phyloP scores from a whole-genome alignment of 805 yeast genomes.

The Kuraishia hungarica region DNA sequence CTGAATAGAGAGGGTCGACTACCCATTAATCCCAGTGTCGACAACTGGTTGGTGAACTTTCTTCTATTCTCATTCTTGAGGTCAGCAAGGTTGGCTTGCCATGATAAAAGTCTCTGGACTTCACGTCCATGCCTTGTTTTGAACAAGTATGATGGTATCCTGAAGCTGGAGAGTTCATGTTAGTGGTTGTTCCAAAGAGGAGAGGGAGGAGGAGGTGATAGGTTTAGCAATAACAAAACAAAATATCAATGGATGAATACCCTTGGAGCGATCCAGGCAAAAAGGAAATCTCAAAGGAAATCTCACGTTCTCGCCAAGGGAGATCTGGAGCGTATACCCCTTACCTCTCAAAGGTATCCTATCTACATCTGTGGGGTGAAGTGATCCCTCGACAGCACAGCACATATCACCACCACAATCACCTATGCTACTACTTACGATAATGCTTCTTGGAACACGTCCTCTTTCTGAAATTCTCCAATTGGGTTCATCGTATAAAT shows the following conservation, averaged over 20 bases:
- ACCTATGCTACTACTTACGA: background rate
- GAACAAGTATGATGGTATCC: background rate
- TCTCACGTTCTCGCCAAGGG: no score
- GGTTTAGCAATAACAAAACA: no score
- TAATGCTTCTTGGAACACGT: background rate
- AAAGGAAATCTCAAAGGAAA: no score
- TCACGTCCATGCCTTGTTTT: background rate
- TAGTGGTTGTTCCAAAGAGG: no score
- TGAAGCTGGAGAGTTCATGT: background rate
- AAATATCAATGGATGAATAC: no score
- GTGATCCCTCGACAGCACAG: background rate
- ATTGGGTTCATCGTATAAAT: background rate
- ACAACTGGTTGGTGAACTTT: constrained; percentile 2
- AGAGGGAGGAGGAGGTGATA: no score
- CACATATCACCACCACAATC: no score
- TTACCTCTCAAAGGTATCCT: no score
- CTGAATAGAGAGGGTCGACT: constrained; percentile 4
- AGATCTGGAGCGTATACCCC: no score
- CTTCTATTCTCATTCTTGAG: background rate
- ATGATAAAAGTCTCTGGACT: background rate
- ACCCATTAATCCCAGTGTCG: constrained; percentile 8
- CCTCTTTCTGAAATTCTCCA: background rate
- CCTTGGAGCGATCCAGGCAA: no score
- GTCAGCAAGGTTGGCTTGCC: background rate
- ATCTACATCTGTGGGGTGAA: no score